phyloP scores from a whole-genome alignment of 257 asterid species.

The Leptodermis oblonga region DNA sequence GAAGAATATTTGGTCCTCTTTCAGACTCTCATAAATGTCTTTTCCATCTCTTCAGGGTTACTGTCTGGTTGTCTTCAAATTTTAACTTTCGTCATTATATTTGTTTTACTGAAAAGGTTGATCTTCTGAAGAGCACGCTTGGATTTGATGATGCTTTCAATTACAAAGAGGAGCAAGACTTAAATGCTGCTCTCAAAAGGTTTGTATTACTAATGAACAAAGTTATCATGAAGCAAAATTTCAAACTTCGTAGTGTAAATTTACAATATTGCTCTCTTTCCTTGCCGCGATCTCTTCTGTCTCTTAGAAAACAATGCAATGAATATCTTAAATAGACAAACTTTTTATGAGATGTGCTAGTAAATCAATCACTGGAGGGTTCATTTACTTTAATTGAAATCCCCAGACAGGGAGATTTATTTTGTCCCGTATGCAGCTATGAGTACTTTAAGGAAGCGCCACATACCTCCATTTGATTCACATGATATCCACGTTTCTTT shows the following conservation, averaged over 20 bases:
- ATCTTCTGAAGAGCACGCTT: slow-evolving; percentile 29
- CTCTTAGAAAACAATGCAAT: too few relatives aligned
- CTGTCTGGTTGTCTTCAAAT: background rate
- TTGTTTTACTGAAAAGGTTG: slow-evolving; percentile 18
- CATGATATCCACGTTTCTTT: background rate
- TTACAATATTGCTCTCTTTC: background rate
- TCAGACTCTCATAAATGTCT: background rate
- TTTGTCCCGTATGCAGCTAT: too few relatives aligned
- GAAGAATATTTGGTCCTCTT: background rate
- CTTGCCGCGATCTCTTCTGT: background rate
- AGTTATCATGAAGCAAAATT: background rate
- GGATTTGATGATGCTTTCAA: slow-evolving; percentile 33
- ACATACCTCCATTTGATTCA: too few relatives aligned
- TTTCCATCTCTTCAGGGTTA: too few relatives aligned
- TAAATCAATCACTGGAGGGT: too few relatives aligned
- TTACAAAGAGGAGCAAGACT: slow-evolving; percentile 29
- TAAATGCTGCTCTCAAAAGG: slow-evolving; percentile 23
- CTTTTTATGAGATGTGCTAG: too few relatives aligned
- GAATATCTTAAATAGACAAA: too few relatives aligned
- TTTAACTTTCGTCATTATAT: background rate
- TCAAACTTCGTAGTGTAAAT: background rate
- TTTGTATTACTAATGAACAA: background rate
- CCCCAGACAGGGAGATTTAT: too few relatives aligned
- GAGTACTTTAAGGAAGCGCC: too few relatives aligned
- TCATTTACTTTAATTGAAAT: too few relatives aligned